Evolutionary conservation across 2,329 filamentous ascomycete genomes (phyloP), one percentile per base, ranked within the genome.

Genomic region (Westerdykella sp.): DNA sequence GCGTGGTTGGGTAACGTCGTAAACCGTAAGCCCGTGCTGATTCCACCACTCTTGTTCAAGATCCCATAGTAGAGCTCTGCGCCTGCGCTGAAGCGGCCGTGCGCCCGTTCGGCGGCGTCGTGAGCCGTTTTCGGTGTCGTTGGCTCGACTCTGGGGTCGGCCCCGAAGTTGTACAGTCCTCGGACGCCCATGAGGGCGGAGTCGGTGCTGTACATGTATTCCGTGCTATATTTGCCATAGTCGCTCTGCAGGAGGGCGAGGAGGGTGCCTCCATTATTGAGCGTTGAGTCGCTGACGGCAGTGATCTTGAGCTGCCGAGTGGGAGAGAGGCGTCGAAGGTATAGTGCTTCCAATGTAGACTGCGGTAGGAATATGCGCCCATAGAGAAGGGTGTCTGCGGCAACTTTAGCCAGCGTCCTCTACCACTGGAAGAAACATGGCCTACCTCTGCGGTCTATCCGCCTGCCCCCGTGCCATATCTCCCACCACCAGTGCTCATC

Each of bases 31-130:
- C 90, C 93, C 7, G 94, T 80, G 50, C 88, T 95, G 63, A 96
- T 80, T 37, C 93, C 93, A 39, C 91, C 87, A 16, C 89, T 88
- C 62, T 96, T 96, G 65, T 96, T 97, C 46, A 96, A 71, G 1
- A 90, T 84, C 16, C 91, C 93, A 71, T 98, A 98, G 71, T 97
- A 98, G 30, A 95, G 75, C 68, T 98, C 93, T 43, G 83, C 91
- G 30, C 93, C 93, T 3, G 87, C 87, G 59, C 87, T 95, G 63
- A 97, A 88, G 15, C 91, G 82, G 7, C 86, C 90, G 70, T 81
- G 85, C 45, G 83, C 80, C 54, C 76, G 79, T 60, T 85, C 65
- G 41, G 44, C 81, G 37, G 54, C 44, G 38, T 61, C 49, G 36
- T 59, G 52, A 38, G 50, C 48, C 28, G 49, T 46, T 28, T 21